Evolutionary conservation across 805 yeast genomes (phyloP).

Genomic region (Metschnikowia vanudenii): DNA sequence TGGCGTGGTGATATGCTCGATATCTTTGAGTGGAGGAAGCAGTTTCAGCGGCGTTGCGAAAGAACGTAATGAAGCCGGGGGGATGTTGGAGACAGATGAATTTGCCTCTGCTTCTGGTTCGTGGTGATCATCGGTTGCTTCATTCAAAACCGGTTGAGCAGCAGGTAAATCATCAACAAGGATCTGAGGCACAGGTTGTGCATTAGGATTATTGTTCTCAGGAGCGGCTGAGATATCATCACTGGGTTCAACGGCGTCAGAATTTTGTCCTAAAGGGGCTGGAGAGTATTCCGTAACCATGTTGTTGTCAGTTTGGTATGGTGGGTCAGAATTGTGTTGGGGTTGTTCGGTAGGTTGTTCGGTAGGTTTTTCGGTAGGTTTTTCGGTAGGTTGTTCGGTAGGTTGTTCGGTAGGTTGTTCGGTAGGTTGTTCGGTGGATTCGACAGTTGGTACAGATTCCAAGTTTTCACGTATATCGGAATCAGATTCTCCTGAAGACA

Average conservation of each 20-base stretch:
- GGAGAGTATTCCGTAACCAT: neutral
- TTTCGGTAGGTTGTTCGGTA: no score
- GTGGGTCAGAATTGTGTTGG: neutral
- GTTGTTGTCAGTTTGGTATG: neutral
- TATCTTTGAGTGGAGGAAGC: conserved; percentile 43
- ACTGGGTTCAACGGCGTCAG: conserved; percentile 8
- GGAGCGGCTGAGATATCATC: neutral
- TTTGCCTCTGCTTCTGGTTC: conserved; percentile 14
- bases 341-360: no score
- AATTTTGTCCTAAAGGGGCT: conserved; percentile 12
- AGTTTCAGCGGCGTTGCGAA: conserved; percentile 42
- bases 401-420: no score
- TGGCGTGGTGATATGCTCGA: conserved; percentile 41
- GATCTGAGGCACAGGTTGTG: no score
- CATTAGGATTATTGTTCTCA: no score
- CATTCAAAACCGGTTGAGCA: no score
- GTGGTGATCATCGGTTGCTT: conserved; percentile 6
- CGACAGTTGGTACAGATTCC: neutral
- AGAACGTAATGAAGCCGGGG: conserved; percentile 11
- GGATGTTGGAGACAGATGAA: conserved; percentile 9
- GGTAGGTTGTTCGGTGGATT: neutral
- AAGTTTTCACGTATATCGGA: neutral
- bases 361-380: no score
- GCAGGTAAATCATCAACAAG: no score
- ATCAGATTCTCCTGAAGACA: neutral